Evolutionary conservation across 768 basidiomycete species (phyloP).

Genomic region (Kwoniella dendrophila): DNA sequence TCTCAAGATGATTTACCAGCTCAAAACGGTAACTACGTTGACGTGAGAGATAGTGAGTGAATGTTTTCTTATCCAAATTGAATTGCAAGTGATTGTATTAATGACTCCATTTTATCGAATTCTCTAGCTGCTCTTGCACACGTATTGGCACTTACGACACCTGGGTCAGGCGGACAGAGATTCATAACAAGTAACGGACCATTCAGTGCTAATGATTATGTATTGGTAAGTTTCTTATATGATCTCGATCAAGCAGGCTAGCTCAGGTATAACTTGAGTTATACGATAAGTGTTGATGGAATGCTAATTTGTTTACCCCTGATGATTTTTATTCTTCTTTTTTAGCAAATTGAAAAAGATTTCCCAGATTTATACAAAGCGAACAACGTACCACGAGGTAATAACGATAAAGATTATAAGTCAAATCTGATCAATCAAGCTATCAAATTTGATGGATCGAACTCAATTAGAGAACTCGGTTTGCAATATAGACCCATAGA

Average conservation of each 20-base stretch:
- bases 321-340: background rate
- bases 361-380: conserved; percentile 48
- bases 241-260: no score
- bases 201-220: conserved; percentile 52
- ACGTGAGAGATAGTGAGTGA: conserved; percentile 43
- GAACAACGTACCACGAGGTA: conserved; percentile 41
- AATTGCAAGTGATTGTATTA: background rate
- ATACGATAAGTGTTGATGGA: background rate
- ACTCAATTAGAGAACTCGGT: conserved; percentile 42
- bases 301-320: background rate
- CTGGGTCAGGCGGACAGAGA: conserved; percentile 64
- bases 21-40: conserved; percentile 44
- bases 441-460: conserved; percentile 38
- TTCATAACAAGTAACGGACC: conserved; percentile 61
- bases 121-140: conserved; percentile 66
- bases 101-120: conserved; percentile 39
- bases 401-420: conserved; percentile 32
- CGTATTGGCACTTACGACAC: conserved; percentile 61
- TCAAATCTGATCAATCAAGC: conserved; percentile 26
- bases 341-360: conserved; percentile 15
- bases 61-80: no score
- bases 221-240: conserved; percentile 28
- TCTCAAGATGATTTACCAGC: conserved; percentile 47
- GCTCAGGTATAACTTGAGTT: no score
- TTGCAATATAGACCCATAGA: conserved; percentile 38